phyloP scores from a whole-genome alignment of 1,284 basidiomycete species.

The Heterobasidion annosum region DNA sequence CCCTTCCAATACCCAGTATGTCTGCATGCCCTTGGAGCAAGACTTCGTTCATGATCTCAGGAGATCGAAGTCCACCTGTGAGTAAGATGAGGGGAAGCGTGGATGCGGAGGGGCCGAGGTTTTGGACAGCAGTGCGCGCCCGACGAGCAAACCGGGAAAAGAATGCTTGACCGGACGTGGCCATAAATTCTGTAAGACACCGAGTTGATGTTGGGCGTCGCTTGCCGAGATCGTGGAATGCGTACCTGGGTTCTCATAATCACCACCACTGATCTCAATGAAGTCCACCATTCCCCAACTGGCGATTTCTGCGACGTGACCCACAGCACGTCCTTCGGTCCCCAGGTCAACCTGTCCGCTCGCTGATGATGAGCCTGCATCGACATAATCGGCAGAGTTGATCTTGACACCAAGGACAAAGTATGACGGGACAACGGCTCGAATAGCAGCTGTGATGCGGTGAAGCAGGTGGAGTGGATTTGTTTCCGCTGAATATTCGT shows the following conservation, averaged over 20 bases:
- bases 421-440: conserved; percentile 39
- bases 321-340: conserved; percentile 43
- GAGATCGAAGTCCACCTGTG: conserved; percentile 72
- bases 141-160: conserved; percentile 52
- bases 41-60: conserved; percentile 47
- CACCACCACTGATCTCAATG: conserved; percentile 83
- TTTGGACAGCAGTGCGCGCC: conserved; percentile 28
- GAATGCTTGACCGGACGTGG: conserved; percentile 40
- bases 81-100: conserved; percentile 58
- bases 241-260: conserved; percentile 74
- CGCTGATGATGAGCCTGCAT: conserved; percentile 29
- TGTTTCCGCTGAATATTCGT: conserved; percentile 45
- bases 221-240: not conserved
- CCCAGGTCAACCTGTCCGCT: conserved; percentile 12
- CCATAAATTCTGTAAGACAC: conserved; percentile 18
- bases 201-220: conserved; percentile 1
- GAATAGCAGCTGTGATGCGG: conserved; percentile 56
- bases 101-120: conserved; percentile 17
- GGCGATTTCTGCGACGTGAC: conserved; percentile 58
- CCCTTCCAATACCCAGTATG: conserved; percentile 72
- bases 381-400: conserved; percentile 79
- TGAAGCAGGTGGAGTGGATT: conserved; percentile 55
- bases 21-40: conserved; percentile 50
- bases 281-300: conserved; percentile 66
- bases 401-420: conserved; percentile 85